Evolutionary conservation across 352 stramenopile genomes (phyloP).

Genomic region (Phytophthora nicotianae): DNA sequence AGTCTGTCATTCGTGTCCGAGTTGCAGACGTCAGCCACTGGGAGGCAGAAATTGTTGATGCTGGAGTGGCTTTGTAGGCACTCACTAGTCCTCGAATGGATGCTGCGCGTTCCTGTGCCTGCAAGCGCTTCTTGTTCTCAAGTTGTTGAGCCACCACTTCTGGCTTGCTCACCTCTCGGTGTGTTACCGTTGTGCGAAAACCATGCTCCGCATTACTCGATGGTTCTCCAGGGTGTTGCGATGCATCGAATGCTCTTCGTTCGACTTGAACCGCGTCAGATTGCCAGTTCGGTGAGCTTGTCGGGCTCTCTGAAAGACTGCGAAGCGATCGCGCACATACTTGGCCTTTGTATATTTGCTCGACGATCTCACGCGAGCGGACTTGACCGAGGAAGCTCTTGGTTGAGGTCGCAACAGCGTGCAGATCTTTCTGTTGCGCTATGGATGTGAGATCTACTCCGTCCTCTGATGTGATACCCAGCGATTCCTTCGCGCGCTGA

Average conservation of each 20-base stretch:
- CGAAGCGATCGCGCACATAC: constrained; percentile 45
- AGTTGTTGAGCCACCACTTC: constrained; percentile 21
- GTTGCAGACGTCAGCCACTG: constrained; percentile 13
- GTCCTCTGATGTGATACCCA: constrained; percentile 32
- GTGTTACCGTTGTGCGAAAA: constrained; percentile 2
- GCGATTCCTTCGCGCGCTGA: constrained; percentile 38
- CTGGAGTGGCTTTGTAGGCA: constrained; percentile 20
- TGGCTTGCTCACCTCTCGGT: constrained; percentile 9
- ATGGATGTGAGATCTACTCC: constrained; percentile 21
- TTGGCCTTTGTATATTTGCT: constrained; percentile 55
- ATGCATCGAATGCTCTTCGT: background rate
- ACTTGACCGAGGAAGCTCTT: constrained; percentile 55
- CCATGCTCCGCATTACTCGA: constrained; percentile 1
- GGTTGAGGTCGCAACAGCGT: constrained; percentile 29
- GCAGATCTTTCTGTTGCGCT: constrained; percentile 32
- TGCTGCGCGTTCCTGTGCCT: constrained; percentile 27
- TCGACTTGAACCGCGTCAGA: background rate
- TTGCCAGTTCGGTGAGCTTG: constrained; percentile 12
- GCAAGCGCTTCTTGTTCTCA: constrained; percentile 30
- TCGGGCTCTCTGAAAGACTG: constrained; percentile 17
- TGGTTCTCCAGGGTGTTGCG: background rate
- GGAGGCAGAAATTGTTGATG: constrained; percentile 1
- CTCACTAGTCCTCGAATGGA: constrained; percentile 31
- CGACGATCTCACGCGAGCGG: constrained; percentile 38
- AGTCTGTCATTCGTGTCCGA: background rate